Base-by-base conservation (phyloP, 345 rosid species). In the Rhodomyrtus tomentosa region DNA sequence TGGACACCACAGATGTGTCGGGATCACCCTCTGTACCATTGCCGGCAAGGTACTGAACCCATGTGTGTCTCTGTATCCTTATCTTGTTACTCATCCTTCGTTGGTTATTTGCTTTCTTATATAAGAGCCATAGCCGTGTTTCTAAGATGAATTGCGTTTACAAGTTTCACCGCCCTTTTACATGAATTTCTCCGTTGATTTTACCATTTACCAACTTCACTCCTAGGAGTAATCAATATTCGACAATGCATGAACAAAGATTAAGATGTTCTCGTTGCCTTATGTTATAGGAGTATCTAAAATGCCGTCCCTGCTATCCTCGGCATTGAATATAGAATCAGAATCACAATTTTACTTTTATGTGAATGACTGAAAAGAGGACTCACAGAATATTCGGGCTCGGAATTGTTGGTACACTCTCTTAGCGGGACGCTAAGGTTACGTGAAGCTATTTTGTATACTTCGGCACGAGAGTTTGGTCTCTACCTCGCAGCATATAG, bases 401-500 rank as follows among this genome's bases (percentile, higher is more conserved):
- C 96, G 85, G 97, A 91, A 81, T 91, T 94, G 87, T 93, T 92
- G 87, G 92, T 92, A 51, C 92, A 92, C 95, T 95, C 98, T 83
- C 94, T 91, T 82, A 95, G 84, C 3, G 98, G 98, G 76, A 82
- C 89, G 85, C 99, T 92, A 81, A 95, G 95, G 92, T 96, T 87
- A 50, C 98, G 93, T 62, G 94, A 88, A 80, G 96, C 98, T 84
- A 93, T 92, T 84, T 85, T 91, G 83, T 95, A 94, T 38, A 93
- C 99, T 90, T 94, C 94, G 81, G 99, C 98, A 87, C 98, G 97
- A 13, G 98, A 94, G 83, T 94, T 96, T 74, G 93, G 91, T 85
- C 95, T 94, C 86, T 96, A 94, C 91, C 98, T 92, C 36, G 98
- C 95, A 85, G 99, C 98, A 84, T 95, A 96, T 32, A 94, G 92